Percentiles rank a stretch among this genome's conserved stretches.
These are phyloP conservation scores for Corylus avellana DNA, from an alignment of 306 rosid species.

Conservation along the genomic window DNA sequence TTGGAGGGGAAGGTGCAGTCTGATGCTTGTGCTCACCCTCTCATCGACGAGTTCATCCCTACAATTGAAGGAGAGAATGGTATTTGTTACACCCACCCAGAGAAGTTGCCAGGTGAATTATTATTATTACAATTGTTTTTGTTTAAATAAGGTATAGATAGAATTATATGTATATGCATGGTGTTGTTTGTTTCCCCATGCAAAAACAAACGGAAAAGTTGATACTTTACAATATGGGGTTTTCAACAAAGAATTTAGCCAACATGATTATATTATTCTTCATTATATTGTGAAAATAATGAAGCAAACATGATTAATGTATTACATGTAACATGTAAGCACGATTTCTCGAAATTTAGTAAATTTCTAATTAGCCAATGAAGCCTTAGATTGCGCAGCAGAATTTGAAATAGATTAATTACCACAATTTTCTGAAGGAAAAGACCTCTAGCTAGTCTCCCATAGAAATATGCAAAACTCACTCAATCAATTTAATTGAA, in stretches of 20 bases:
- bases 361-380: no score
- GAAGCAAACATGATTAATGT: no score
- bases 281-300: no score
- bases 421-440: background rate
- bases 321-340: background rate
- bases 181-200: no score
- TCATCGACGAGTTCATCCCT: slow-evolving; percentile 75
- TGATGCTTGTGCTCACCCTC: slow-evolving; percentile 63
- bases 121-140: background rate
- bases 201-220: no score
- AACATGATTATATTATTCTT: no score
- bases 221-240: no score
- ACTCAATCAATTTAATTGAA: background rate
- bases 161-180: background rate
- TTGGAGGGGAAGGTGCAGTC: slow-evolving; percentile 67
- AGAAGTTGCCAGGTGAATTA: slow-evolving; percentile 63
- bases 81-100: slow-evolving; percentile 79
- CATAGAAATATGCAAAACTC: background rate
- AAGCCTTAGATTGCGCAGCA: no score
- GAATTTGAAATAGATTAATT: background rate
- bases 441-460: background rate
- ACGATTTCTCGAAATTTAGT: background rate
- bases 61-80: slow-evolving; percentile 79
- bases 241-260: no score
- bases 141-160: background rate